Evolutionary conservation across 805 yeast species (phyloP).

Genomic region (Myxozyma melibiosi): DNA sequence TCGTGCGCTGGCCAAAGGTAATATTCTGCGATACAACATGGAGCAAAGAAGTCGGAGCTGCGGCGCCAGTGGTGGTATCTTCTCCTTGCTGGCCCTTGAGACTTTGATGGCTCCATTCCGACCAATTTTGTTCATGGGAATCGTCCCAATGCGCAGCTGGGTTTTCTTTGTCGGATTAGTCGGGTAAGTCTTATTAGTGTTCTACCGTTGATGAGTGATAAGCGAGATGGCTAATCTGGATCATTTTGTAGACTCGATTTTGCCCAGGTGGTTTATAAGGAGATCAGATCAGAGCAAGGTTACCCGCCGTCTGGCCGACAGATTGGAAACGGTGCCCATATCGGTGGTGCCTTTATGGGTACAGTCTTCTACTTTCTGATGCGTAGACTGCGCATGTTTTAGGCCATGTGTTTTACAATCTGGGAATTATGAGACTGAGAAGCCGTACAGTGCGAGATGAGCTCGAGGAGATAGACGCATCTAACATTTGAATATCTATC

Average conservation of each 20-base stretch:
- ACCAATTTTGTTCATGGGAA: constrained; percentile 12
- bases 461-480: too few relatives aligned
- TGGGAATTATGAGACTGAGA: too few relatives aligned
- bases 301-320: neutral
- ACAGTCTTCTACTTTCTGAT: constrained; percentile 1
- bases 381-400: too few relatives aligned
- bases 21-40: neutral
- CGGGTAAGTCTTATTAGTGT: constrained; percentile 3
- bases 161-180: constrained; percentile 13
- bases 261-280: neutral
- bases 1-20: constrained; percentile 1
- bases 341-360: constrained; percentile 20
- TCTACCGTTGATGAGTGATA: neutral
- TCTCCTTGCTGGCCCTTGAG: constrained; percentile 15
- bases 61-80: constrained; percentile 24
- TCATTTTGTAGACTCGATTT: constrained; percentile 3
- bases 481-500: too few relatives aligned
- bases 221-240: neutral
- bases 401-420: too few relatives aligned
- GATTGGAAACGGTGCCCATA: constrained; percentile 9
- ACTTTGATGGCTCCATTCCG: constrained; percentile 18
- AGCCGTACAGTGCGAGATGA: too few relatives aligned
- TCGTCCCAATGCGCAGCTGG: constrained; percentile 28
- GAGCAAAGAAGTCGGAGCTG: neutral
- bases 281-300: constrained; percentile 5